Base-by-base conservation (phyloP, 148 eudicot genomes). In the Suaeda aralocaspica region DNA sequence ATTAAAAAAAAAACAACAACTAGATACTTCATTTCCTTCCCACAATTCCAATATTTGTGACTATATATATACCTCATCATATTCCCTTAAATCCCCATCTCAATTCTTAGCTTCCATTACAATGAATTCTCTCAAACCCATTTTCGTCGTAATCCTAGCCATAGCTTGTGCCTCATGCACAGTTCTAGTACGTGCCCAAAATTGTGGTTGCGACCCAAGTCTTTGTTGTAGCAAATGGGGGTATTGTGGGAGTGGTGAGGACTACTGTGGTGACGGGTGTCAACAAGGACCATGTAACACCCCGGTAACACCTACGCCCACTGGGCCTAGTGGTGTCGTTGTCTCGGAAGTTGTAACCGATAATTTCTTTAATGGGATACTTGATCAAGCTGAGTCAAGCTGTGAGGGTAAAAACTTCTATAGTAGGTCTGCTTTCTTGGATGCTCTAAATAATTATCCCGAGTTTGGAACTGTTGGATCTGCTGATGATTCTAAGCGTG, bases 331-430 rank as follows among this genome's bases (percentile, higher is more conserved):
- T 16, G 68, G 62, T 14, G 86, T 45, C 3, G 50, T 65, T 3
- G 91, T 84, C 36, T 18, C 82, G 2, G 78, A 77, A 18, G 77
- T 83, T 2, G 82, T 86, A 3, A 84, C 88, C 0, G 69, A 77
- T 2, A 76, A 45, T 0, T 87, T 87, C 71, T 87, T 87, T 18
- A 77, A 81, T 36, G 80, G 79, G 9, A 87, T 87, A 13, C 60
- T 76, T 30, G 61, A 44, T 28, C 81, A 81, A 44, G 79, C 88
- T 6, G 66, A 80, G 2, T 46, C 71, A 58, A 77, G 72, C 18
- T 87, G 91, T 64, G 79, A 77, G 11, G 92, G 92, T 45, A 85
- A 72, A 42, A 59, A 73, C 4, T 88, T 88, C 59, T 88, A 85
- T 45, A 69, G 75, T 0, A 67, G 88, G 29, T 50, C 82, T 0